Evolutionary conservation across 192 early-diverging fungal genomes (phyloP).

Genomic region (Glomus cerebriforme): DNA sequence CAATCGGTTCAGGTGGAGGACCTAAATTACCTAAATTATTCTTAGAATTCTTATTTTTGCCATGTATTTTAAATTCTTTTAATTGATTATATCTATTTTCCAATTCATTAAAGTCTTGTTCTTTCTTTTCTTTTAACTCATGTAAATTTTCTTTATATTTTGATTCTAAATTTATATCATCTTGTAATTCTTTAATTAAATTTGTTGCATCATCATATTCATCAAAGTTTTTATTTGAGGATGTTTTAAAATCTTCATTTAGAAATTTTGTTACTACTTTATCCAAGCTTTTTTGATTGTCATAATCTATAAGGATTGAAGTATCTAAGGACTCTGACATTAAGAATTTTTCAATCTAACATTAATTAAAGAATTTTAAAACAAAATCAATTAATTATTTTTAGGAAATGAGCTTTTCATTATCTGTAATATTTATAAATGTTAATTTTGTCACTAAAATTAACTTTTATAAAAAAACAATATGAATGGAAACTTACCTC

Average conservation of each 20-base stretch:
- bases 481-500: not conserved
- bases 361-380: not conserved
- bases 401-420: too few species aligned
- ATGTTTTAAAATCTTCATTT: not conserved
- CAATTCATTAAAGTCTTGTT: not conserved
- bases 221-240: not conserved
- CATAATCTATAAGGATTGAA: too few species aligned
- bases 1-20: constrained; percentile 15
- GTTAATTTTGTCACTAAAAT: too few species aligned
- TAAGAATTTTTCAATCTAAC: not conserved
- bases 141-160: not conserved
- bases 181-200: constrained; percentile 9
- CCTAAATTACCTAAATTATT: not conserved
- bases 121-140: not conserved
- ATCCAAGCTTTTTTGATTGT: too few species aligned
- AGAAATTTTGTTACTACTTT: too few species aligned
- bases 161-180: not conserved
- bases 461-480: too few species aligned
- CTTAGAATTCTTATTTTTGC: not conserved
- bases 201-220: not conserved
- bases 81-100: not conserved
- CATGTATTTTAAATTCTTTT: not conserved
- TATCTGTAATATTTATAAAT: too few species aligned
- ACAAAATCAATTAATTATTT: not conserved
- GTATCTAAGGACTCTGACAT: too few species aligned